Evolutionary conservation across 352 stramenopile genomes (phyloP), one percentile per base, ranked within the genome.

Genomic region (Phytopythium kandeliae): DNA sequence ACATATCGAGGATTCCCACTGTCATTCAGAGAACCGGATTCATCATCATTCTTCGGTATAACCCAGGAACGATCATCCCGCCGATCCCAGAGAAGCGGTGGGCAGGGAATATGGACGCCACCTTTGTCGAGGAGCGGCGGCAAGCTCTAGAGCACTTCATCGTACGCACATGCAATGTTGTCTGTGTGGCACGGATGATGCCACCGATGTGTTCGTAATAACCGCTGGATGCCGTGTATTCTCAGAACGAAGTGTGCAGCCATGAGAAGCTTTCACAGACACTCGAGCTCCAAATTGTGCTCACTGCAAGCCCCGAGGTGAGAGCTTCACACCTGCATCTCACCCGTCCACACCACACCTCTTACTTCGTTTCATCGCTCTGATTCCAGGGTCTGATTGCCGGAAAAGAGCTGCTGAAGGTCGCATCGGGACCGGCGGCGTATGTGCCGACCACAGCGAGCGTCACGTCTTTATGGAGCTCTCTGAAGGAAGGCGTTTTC

Each of bases 111-210:
- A 88, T 95, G 80, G 82, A 94, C 54, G 81, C 81, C 15, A 92
- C 81, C 4, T 96, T 96, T 59, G 80, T 96, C 26, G 82, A 95
- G 71, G 85, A 94, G 55, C 73, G 86, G 37, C 78, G 83, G 17
- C 82, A 93, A 69, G 84, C 80, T 0, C 63, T 96, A 12, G 84
- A 96, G 41, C 79, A 94, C 51, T 96, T 93, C 47, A 90, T 96
- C 53, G 82, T 95, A 45, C 43, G 73, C 47, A 21, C 25, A 28
- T 36, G n/a, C n/a, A n/a, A n/a, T 48, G 44, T 55, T 7, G 24
- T 21, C 28, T 21, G 31, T 50, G 16, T 1, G n/a, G n/a, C n/a
- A n/a, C n/a, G n/a, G n/a, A n/a, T n/a, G n/a, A n/a, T n/a, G n/a
- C n/a, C n/a, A n/a, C n/a, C n/a, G n/a, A n/a, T n/a, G n/a, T n/a